Base-by-base conservation (phyloP, 345 rosid species). In the Excoecaria cochinchinensis region DNA sequence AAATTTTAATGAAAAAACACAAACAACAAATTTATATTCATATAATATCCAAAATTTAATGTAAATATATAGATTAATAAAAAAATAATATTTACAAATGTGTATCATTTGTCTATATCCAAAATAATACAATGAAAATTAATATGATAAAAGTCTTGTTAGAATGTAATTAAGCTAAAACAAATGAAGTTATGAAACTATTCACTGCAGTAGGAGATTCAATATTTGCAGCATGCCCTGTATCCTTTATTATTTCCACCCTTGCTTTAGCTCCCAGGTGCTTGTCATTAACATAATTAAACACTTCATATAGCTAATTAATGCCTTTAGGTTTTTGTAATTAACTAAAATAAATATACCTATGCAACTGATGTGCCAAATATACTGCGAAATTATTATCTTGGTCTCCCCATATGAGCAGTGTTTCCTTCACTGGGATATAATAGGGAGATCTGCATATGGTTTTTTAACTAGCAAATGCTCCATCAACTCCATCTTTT, bases 391-490 rank as follows among this genome's bases (percentile, higher is more conserved):
- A 91, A 15, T 91, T 81, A 19, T 67, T 77, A 40, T 90, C 98
- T 59, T 89, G 76, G 67, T 91, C 95, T 9, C 97, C 98, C 95
- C 97, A 90, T 71, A 93, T 81, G 17, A 91, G 63, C 55, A 90
- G 61, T 14, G 91, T 90, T 86, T 91, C 91, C 98, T 90, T 59
- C 74, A 78, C 90, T 89, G 98, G 63, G 87, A 72, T 69, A 93
- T 66, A 42, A 71, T 70, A 14, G 86, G 75, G 31, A 86, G 81
- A 15, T 80, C 74, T 8, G 77, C 47, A 8, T 86, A 74, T 46
- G 84, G 81, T 51, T 83, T 79, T 69, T 81, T 75, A 46, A 61
- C 78, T 75, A 90, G 48, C 84, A 93, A 90, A 74, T 90, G 78
- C 69, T 86, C 85, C 12, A 86, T 76, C 50, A 90, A 76, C 77